Conservation (phyloP, 2,329 filamentous ascomycete genomes). For the Scytalidium sp. region DNA sequence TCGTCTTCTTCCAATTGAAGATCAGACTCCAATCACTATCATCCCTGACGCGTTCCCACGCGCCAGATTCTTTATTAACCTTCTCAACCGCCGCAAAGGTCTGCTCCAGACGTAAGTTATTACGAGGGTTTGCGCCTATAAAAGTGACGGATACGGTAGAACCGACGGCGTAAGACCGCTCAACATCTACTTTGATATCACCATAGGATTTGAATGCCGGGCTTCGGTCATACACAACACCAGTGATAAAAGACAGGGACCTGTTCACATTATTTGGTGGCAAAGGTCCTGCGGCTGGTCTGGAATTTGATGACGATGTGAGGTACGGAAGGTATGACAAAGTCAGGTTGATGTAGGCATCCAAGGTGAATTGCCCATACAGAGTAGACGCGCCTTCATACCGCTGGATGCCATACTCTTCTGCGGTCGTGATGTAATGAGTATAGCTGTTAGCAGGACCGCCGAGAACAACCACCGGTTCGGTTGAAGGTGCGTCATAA, state of each 20-base stretch:
- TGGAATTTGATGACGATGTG: constrained; percentile 40
- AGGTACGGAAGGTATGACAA: constrained; percentile 70
- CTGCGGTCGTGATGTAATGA: constrained; percentile 70
- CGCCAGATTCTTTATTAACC: constrained; percentile 37
- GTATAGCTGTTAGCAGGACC: constrained; percentile 90
- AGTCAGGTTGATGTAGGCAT: constrained; percentile 85
- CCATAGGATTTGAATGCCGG: constrained; percentile 70
- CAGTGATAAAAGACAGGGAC: constrained; percentile 78
- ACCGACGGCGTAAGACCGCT: constrained; percentile 55
- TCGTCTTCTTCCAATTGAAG: constrained; percentile 75
- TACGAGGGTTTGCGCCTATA: constrained; percentile 84
- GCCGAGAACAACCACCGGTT: constrained; percentile 78
- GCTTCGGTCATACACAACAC: constrained; percentile 71
- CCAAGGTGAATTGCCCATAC: constrained; percentile 77
- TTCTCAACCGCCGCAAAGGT: constrained; percentile 78
- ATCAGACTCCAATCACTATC: constrained; percentile 84
- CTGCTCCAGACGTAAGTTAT: constrained; percentile 74
- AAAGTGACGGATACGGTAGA: constrained; percentile 66
- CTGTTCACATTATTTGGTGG: constrained; percentile 76
- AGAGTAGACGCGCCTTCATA: constrained; percentile 96
- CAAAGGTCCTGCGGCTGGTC: constrained; percentile 51
- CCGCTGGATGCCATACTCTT: constrained; percentile 80
- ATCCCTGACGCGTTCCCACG: constrained; percentile 66
- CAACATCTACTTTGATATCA: constrained; percentile 54
- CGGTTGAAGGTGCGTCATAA: constrained; percentile 33